Conservation (phyloP, 1,284 basidiomycete species). For the Naganishia liquefaciens region DNA sequence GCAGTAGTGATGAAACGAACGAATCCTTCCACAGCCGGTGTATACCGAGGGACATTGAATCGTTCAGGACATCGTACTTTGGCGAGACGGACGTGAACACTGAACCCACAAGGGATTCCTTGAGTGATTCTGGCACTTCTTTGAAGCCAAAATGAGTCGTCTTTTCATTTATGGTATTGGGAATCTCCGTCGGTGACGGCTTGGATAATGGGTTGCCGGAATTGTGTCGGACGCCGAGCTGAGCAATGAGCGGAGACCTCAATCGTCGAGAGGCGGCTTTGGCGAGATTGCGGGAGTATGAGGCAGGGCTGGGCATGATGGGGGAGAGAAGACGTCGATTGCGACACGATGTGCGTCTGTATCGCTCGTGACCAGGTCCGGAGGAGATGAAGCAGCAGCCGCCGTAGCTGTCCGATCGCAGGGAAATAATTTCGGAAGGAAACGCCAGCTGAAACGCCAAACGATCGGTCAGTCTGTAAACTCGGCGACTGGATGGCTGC, state of each 20-base stretch:
- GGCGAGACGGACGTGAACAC: constrained; percentile 97
- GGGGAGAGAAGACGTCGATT: neutral
- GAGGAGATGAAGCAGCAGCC: neutral
- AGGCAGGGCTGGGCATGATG: neutral
- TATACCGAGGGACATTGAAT: constrained; percentile 93
- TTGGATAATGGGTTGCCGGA: constrained; percentile 22
- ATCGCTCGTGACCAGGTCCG: no score
- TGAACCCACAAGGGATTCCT: constrained; percentile 70
- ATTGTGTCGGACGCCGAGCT: neutral
- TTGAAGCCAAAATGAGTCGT: constrained; percentile 92
- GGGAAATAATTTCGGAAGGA: no score
- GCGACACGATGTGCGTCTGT: neutral
- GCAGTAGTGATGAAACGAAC: constrained; percentile 77
- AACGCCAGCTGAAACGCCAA: no score
- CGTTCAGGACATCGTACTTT: constrained; percentile 98
- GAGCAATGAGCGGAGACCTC: neutral
- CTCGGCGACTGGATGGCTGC: no score
- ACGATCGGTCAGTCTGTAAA: no score
- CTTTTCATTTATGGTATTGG: constrained; percentile 33
- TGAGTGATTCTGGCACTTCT: constrained; percentile 75
- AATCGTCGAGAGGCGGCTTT: neutral
- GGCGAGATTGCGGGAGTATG: neutral
- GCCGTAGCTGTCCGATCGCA: no score
- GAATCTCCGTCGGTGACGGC: constrained; percentile 2
- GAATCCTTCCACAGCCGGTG: constrained; percentile 97